These are phyloP conservation scores for Apophysomyces variabilis DNA, from an alignment of 371 early-diverging fungal species.

Conservation along the genomic window DNA sequence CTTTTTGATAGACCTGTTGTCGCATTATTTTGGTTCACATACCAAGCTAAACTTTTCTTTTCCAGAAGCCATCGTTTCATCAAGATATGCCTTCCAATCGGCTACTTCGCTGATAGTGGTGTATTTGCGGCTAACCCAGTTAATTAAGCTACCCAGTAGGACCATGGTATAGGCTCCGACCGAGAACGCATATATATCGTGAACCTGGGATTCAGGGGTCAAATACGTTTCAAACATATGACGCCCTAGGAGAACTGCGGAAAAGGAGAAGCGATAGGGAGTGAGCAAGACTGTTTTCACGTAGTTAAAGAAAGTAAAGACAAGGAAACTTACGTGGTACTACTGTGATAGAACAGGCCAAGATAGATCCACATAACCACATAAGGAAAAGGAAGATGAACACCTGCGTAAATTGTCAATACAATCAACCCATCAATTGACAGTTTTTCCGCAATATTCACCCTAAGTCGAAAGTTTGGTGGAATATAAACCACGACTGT, in stretches of 20 bases:
- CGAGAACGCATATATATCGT: constrained; percentile 65
- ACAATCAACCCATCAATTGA: no score
- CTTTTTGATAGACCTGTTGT: neutral
- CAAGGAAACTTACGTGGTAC: constrained; percentile 49
- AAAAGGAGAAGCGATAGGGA: neutral
- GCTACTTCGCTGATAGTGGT: constrained; percentile 1
- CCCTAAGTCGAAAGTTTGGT: constrained; percentile 58
- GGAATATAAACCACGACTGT: constrained; percentile 72
- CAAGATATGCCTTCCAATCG: neutral
- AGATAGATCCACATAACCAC: constrained; percentile 61
- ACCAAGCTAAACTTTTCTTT: constrained; percentile 11
- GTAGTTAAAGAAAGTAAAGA: no score
- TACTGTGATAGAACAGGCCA: constrained; percentile 54
- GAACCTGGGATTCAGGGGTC: constrained; percentile 41
- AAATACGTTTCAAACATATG: constrained; percentile 45
- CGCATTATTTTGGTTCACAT: neutral
- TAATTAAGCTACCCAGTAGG: constrained; percentile 23
- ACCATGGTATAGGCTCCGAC: constrained; percentile 47
- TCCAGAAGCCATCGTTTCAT: neutral
- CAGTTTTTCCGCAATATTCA: constrained; percentile 17
- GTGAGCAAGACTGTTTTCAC: no score
- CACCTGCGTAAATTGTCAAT: constrained; percentile 11
- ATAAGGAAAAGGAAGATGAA: constrained; percentile 45
- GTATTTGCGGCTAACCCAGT: constrained; percentile 31
- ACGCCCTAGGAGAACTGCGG: constrained; percentile 57